Conservation (phyloP, 805 yeast species). For the Saturnispora sekii region DNA sequence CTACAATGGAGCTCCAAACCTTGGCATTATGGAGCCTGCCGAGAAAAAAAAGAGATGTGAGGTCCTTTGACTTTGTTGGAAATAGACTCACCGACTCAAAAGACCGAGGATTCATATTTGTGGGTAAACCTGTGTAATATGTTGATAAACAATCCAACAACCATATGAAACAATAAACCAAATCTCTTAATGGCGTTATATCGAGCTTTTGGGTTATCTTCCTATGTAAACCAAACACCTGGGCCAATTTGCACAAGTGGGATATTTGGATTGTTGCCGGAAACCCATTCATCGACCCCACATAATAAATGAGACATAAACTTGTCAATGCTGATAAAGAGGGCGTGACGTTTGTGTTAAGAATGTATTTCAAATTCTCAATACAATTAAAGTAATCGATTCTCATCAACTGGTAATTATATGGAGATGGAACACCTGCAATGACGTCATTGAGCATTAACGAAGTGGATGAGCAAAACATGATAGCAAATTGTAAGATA, state of each 20-base stretch:
- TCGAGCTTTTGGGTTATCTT: conserved; percentile 8
- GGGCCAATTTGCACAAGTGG: conserved; percentile 12
- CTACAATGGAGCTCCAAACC: conserved; percentile 12
- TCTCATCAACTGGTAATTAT: conserved; percentile 11
- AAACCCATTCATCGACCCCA: conserved; percentile 17
- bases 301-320: conserved; percentile 14
- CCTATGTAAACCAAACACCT: conserved; percentile 17
- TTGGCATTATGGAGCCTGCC: conserved; percentile 15
- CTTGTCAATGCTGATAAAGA: conserved; percentile 16
- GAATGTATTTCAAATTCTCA: conserved; percentile 14
- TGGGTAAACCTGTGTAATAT: conserved; percentile 18
- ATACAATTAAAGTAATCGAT: conserved; percentile 13
- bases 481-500: conserved; percentile 14
- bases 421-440: neutral
- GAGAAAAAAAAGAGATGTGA: conserved; percentile 10
- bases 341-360: conserved; percentile 15
- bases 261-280: conserved; percentile 12
- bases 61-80: conserved; percentile 10
- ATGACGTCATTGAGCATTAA: conserved; percentile 6
- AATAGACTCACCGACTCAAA: conserved; percentile 14
- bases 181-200: conserved; percentile 12
- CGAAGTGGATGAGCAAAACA: conserved; percentile 17
- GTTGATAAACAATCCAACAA: conserved; percentile 17
- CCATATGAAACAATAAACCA: conserved; percentile 17
- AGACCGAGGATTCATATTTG: conserved; percentile 13